Evolutionary conservation across 225 moss, liverwort and hornwort genomes (phyloP).

Genomic region (Antitrichia curtipendula): DNA sequence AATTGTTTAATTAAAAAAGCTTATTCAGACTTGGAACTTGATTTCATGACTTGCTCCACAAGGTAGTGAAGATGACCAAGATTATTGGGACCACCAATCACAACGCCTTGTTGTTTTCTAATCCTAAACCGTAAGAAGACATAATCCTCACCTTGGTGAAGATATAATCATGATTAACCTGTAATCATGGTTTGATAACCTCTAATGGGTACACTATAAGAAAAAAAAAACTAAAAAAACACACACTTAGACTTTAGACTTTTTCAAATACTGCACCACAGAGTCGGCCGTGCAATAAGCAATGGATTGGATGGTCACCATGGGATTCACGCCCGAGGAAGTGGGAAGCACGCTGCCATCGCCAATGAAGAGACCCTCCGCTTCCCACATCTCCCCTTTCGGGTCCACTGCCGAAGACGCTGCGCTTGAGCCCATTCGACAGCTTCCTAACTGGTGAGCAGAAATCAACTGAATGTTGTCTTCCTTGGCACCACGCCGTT

Average conservation of each 20-base stretch:
- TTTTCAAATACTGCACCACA: conserved; percentile 26
- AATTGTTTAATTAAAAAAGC: no score
- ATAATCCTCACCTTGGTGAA: not conserved
- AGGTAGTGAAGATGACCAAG: not conserved
- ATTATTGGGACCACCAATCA: not conserved
- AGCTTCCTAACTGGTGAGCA: conserved; percentile 82
- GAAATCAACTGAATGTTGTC: conserved; percentile 29
- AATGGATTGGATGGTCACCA: conserved; percentile 84
- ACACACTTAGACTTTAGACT: not conserved
- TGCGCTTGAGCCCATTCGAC: conserved; percentile 62
- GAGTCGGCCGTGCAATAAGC: conserved; percentile 67
- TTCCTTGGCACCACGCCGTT: conserved; percentile 10
- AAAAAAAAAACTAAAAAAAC: no score
- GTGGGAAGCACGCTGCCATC: conserved; percentile 87
- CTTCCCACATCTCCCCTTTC: conserved; percentile 71
- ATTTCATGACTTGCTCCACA: not conserved
- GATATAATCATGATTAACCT: not conserved
- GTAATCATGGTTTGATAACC: not conserved
- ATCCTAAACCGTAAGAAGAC: not conserved
- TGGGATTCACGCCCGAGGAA: conserved; percentile 76
- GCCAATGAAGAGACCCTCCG: conserved; percentile 57
- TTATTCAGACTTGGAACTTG: not conserved
- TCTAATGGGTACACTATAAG: not conserved
- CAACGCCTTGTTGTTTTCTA: not conserved
- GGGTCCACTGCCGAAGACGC: conserved; percentile 43